Evolutionary conservation across 805 yeast species (phyloP).

Genomic region (Ogataea degrootiae): DNA sequence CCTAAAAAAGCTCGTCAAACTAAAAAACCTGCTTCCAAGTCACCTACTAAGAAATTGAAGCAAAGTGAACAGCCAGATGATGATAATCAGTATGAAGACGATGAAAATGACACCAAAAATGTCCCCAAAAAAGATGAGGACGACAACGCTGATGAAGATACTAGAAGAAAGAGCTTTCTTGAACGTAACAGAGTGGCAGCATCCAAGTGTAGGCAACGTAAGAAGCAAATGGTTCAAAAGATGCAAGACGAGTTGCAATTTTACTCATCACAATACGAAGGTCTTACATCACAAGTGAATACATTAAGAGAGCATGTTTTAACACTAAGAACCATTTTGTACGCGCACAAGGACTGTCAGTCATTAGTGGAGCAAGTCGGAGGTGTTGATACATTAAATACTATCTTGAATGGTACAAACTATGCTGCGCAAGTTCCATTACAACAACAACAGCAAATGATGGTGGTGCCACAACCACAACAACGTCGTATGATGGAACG

Average conservation of each 20-base stretch:
- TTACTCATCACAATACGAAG: constrained; percentile 66
- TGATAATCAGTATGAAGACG: neutral
- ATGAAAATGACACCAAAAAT: constrained; percentile 1
- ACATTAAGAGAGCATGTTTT: constrained; percentile 55
- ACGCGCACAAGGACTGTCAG: constrained; percentile 48
- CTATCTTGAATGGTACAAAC: constrained; percentile 32
- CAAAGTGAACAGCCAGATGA: neutral
- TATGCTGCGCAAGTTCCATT: constrained; percentile 17
- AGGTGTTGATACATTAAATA: constrained; percentile 40
- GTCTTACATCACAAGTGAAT: constrained; percentile 53
- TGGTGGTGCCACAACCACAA: neutral
- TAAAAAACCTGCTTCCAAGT: neutral
- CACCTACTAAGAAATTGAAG: neutral
- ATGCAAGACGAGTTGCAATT: constrained; percentile 76
- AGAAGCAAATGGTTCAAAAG: constrained; percentile 79
- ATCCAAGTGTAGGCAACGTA: constrained; percentile 91
- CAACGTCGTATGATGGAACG: neutral
- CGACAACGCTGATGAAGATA: constrained; percentile 47
- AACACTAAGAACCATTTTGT: constrained; percentile 41
- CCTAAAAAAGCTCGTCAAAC: neutral
- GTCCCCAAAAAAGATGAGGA: neutral
- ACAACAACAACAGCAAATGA: neutral
- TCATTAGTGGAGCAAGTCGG: constrained; percentile 39
- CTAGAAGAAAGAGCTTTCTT: constrained; percentile 73
- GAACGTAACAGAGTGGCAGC: constrained; percentile 96